Conservation (phyloP, 495 filamentous ascomycete species). For the Penicillium daleae region DNA sequence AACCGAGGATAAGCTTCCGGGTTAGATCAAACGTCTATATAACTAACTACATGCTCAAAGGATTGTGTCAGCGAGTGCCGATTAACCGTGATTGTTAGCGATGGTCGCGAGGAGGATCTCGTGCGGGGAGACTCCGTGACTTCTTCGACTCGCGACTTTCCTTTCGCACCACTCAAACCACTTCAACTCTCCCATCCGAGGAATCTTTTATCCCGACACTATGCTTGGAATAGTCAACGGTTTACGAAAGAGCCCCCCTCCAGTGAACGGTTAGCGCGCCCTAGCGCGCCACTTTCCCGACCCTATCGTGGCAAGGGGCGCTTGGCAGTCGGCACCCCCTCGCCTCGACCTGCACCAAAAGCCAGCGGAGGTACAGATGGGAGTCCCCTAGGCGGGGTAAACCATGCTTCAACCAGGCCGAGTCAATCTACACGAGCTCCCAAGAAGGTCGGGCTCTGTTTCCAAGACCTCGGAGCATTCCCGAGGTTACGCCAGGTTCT, state of each 20-base stretch:
- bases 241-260: background rate
- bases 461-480: conserved; percentile 5
- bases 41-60: background rate
- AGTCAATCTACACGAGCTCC: background rate
- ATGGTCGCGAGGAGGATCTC: background rate
- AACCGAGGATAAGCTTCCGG: background rate
- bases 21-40: background rate
- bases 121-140: background rate
- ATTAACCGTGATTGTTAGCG: background rate
- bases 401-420: background rate
- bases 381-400: background rate
- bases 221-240: background rate
- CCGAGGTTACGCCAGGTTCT: conserved; percentile 13
- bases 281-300: background rate
- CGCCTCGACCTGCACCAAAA: conserved; percentile 20
- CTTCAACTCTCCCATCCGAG: background rate
- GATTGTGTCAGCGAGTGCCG: background rate
- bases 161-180: background rate
- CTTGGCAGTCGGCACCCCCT: conserved; percentile 6
- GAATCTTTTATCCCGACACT: background rate
- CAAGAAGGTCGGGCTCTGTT: background rate
- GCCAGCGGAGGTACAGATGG: background rate
- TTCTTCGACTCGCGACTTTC: background rate
- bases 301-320: background rate
- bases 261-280: background rate